Evolutionary conservation across 495 filamentous ascomycete species (phyloP).

Genomic region (Pseudomonodictys pantanalensis): DNA sequence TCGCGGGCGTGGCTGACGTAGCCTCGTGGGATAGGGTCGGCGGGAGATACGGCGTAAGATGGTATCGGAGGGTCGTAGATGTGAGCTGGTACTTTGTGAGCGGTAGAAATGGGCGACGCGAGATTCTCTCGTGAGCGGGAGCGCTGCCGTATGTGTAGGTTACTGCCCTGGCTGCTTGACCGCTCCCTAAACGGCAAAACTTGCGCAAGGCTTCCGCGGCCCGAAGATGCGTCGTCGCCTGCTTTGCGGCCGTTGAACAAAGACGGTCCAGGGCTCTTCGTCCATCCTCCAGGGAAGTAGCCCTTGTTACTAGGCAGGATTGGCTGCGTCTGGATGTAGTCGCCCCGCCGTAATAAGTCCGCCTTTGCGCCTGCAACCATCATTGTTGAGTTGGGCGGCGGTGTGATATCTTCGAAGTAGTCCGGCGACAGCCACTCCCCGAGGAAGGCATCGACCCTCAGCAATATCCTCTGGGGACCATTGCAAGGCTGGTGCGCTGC

Average conservation of each 20-base stretch:
- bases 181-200: conserved; percentile 45
- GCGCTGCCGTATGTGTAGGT: not conserved
- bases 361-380: conserved; percentile 87
- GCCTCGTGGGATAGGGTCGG: conserved; percentile 77
- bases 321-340: conserved; percentile 50
- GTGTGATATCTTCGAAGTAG: conserved; percentile 89
- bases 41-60: conserved; percentile 75
- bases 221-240: conserved; percentile 34
- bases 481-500: conserved; percentile 8
- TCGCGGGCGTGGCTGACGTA: conserved; percentile 92
- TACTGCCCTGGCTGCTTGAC: conserved; percentile 43
- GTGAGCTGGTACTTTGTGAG: conserved; percentile 24
- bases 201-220: conserved; percentile 35
- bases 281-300: conserved; percentile 64
- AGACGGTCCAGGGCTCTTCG: conserved; percentile 40
- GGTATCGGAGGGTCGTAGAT: conserved; percentile 73
- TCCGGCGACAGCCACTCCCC: conserved; percentile 93
- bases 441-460: conserved; percentile 87
- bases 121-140: conserved; percentile 14
- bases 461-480: conserved; percentile 48
- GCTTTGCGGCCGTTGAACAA: conserved; percentile 9
- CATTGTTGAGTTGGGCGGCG: conserved; percentile 77
- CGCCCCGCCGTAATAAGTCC: conserved; percentile 70
- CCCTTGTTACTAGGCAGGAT: conserved; percentile 40
- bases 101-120: conserved; percentile 6